Percentiles rank a stretch among this genome's conserved stretches.
phyloP scores from a whole-genome alignment of 2,329 filamentous ascomycete species.

The Ophiognomonia clavigignenti-juglandacearum region DNA sequence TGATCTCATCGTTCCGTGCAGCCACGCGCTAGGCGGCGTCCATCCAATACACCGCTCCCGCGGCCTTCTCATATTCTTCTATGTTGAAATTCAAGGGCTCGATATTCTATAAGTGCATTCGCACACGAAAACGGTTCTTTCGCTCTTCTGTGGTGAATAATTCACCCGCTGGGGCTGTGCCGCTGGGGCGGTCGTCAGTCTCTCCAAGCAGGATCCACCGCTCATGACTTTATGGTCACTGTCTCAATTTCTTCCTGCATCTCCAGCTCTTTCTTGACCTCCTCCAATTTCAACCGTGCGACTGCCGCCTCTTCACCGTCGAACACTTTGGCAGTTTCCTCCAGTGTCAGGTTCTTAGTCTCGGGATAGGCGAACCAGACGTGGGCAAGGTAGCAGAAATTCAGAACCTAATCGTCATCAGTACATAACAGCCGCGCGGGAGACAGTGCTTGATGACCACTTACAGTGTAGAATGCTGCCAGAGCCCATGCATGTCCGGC shows the following conservation, averaged over 20 bases:
- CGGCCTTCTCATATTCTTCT: no score
- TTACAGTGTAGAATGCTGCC: constrained; percentile 51
- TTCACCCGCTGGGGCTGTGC: no score
- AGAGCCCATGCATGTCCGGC: constrained; percentile 46
- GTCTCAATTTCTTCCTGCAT: background rate
- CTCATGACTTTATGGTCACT: no score
- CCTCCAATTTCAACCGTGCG: constrained; percentile 43
- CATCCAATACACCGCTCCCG: no score
- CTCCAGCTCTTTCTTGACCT: constrained; percentile 43
- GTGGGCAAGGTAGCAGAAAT: constrained; percentile 50
- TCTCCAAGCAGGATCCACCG: no score
- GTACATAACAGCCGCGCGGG: background rate
- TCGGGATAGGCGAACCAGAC: constrained; percentile 61
- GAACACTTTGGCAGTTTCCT: constrained; percentile 62
- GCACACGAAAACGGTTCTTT: no score
- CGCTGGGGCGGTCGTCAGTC: no score
- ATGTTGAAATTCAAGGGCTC: no score
- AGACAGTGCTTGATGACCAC: background rate
- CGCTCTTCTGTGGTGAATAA: no score
- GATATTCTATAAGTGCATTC: no score
- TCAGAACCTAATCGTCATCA: constrained; percentile 37
- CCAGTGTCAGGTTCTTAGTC: constrained; percentile 61
- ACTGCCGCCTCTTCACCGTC: constrained; percentile 53
- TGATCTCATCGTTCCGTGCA: no score
- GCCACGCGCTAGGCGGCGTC: no score